These are phyloP conservation scores for Magnusiomyces sp. DNA, from an alignment of 1,139 yeast species.

Conservation along the genomic window DNA sequence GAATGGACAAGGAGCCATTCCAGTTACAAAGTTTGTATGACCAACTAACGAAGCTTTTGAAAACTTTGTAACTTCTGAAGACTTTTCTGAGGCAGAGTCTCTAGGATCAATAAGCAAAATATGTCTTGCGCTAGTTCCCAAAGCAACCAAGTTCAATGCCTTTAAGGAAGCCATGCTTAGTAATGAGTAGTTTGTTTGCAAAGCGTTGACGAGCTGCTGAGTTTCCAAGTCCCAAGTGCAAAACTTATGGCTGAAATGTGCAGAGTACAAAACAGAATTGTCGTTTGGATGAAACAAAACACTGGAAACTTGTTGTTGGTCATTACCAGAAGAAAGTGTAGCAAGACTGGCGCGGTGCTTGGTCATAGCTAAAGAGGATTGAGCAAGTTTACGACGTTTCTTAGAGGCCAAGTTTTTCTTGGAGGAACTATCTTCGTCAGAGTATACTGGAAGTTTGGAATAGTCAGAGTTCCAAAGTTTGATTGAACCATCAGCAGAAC, in stretches of 20 bases:
- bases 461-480: slow-evolving; percentile 85
- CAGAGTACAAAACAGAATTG: slow-evolving; percentile 76
- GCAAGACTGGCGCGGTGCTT: slow-evolving; percentile 77
- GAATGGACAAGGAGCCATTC: slow-evolving; percentile 63
- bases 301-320: slow-evolving; percentile 61
- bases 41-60: slow-evolving; percentile 70
- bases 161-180: slow-evolving; percentile 60
- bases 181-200: slow-evolving; percentile 80
- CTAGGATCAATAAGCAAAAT: slow-evolving; percentile 91
- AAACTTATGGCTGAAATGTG: slow-evolving; percentile 89
- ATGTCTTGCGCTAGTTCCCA: slow-evolving; percentile 95
- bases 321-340: slow-evolving; percentile 46
- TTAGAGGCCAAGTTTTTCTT: slow-evolving; percentile 63
- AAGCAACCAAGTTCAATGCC: slow-evolving; percentile 58
- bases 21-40: slow-evolving; percentile 84
- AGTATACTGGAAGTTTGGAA: slow-evolving; percentile 73
- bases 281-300: slow-evolving; percentile 55
- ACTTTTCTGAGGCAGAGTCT: slow-evolving; percentile 18
- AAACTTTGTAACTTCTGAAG: slow-evolving; percentile 6
- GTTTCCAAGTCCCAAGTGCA: slow-evolving; percentile 90
- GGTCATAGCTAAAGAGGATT: slow-evolving; percentile 49
- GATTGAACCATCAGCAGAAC: slow-evolving; percentile 71
- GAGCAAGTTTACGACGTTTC: slow-evolving; percentile 76
- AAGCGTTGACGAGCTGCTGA: slow-evolving; percentile 72
- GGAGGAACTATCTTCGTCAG: slow-evolving; percentile 39